phyloP scores from a whole-genome alignment of 176 grass and related monocot species.

The Oryza glaberrima region DNA sequence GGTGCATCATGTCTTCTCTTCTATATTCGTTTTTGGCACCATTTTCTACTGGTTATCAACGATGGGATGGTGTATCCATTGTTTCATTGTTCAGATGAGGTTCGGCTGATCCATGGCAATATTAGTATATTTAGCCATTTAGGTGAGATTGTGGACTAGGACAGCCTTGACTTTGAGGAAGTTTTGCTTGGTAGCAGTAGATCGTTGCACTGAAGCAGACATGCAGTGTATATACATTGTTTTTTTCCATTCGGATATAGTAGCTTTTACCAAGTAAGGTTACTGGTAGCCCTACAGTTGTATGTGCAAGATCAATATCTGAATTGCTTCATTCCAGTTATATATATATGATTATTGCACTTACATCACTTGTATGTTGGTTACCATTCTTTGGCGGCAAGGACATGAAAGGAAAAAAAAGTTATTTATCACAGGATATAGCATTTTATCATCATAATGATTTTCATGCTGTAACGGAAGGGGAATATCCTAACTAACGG shows the following conservation, averaged over 20 bases:
- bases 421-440: not conserved
- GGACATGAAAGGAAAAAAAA: not conserved
- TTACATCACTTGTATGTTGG: not conserved
- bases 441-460: not conserved
- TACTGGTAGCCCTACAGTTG: constrained; percentile 34
- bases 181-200: constrained; percentile 42
- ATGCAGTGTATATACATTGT: constrained; percentile 56
- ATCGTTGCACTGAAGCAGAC: constrained; percentile 27
- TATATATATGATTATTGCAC: constrained; percentile 8
- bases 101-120: constrained; percentile 8
- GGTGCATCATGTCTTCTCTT: not conserved
- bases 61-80: not conserved
- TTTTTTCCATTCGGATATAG: constrained; percentile 39
- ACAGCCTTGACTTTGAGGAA: constrained; percentile 16
- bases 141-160: not conserved
- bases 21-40: not conserved
- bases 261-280: constrained; percentile 28
- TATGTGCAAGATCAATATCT: constrained; percentile 10
- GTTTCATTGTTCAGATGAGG: not conserved
- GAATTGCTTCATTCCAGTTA: constrained; percentile 22
- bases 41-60: not conserved
- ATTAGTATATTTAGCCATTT: not conserved
- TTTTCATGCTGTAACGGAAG: constrained; percentile 16
- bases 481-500: not conserved
- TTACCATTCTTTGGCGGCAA: constrained; percentile 13